A percentile compares a stretch with the other conserved stretches of the same genome.
Conservation (phyloP, 2,329 filamentous ascomycete species). For the Aquanectria penicillioides region DNA sequence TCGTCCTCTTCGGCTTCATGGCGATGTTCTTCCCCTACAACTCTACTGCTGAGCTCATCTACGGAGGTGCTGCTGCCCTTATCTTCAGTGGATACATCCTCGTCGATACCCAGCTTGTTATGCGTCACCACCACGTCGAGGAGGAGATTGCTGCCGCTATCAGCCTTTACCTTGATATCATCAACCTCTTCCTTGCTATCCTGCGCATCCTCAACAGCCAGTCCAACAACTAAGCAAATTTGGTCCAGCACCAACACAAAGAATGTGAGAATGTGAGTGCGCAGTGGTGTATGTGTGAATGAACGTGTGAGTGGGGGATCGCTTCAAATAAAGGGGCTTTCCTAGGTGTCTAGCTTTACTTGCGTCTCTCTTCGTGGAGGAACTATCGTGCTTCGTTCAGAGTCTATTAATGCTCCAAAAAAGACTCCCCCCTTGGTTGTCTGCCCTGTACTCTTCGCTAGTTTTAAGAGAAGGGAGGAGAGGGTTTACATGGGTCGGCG, state of each 20-base stretch:
- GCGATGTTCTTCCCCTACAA: slow-evolving; percentile 86
- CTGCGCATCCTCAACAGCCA: slow-evolving; percentile 96
- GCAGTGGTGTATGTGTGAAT: background rate
- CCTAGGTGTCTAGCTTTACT: slow-evolving; percentile 5
- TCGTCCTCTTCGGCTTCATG: slow-evolving; percentile 95
- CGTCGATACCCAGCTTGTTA: slow-evolving; percentile 94
- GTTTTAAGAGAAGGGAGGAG: slow-evolving; percentile 4
- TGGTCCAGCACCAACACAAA: background rate
- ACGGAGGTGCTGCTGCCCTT: slow-evolving; percentile 82
- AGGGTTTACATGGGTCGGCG: slow-evolving; percentile 13
- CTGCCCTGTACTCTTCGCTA: no score
- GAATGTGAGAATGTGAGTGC: background rate
- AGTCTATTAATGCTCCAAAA: slow-evolving; percentile 11
- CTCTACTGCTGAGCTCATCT: slow-evolving; percentile 85
- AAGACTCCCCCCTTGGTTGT: slow-evolving; percentile 6
- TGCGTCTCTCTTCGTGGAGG: slow-evolving; percentile 3
- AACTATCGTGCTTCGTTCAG: slow-evolving; percentile 1
- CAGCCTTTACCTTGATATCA: slow-evolving; percentile 93
- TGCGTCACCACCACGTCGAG: slow-evolving; percentile 96
- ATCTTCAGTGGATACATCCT: slow-evolving; percentile 96
- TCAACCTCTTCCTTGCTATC: slow-evolving; percentile 97
- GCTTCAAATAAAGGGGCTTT: background rate
- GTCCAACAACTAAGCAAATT: slow-evolving; percentile 79
- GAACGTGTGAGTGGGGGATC: background rate
- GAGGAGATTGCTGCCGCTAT: slow-evolving; percentile 97